Evolutionary conservation across 2,329 filamentous ascomycete genomes (phyloP).

Genomic region (Fusarium sp.): DNA sequence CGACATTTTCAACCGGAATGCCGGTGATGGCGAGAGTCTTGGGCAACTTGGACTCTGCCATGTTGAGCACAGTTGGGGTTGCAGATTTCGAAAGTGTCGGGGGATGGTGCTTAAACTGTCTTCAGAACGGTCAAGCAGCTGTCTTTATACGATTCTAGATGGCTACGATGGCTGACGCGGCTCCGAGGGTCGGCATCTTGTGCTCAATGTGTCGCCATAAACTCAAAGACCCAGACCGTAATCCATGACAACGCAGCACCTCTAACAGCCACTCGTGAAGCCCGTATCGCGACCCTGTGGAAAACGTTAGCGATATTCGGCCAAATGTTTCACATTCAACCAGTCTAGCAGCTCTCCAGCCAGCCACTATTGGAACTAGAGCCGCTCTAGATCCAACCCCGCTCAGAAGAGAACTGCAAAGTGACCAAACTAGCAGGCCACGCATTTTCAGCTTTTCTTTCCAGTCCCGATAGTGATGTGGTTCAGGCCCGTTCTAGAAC

Average conservation of each 20-base stretch:
- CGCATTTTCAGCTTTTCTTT: background rate
- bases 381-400: background rate
- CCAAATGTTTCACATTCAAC: background rate
- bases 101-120: too few relatives aligned
- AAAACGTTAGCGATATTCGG: background rate
- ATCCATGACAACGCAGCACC: background rate
- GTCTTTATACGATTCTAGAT: background rate
- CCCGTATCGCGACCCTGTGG: background rate
- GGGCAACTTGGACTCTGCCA: background rate
- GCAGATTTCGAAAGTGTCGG: background rate
- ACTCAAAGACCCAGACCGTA: background rate
- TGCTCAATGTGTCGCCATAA: background rate
- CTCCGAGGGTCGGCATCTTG: background rate
- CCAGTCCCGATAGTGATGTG: background rate
- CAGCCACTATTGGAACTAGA: background rate
- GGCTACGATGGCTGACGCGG: background rate
- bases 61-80: background rate
- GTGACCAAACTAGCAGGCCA: background rate
- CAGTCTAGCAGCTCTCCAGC: background rate
- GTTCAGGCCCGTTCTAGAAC: background rate
- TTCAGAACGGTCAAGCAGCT: background rate
- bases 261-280: background rate
- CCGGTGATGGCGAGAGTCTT: slow-evolving; percentile 17
- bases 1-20: background rate
- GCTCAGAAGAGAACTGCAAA: background rate